These are phyloP conservation scores for Boletus hoseneyae DNA, from an alignment of 1,284 basidiomycete genomes.

Conservation along the genomic window DNA sequence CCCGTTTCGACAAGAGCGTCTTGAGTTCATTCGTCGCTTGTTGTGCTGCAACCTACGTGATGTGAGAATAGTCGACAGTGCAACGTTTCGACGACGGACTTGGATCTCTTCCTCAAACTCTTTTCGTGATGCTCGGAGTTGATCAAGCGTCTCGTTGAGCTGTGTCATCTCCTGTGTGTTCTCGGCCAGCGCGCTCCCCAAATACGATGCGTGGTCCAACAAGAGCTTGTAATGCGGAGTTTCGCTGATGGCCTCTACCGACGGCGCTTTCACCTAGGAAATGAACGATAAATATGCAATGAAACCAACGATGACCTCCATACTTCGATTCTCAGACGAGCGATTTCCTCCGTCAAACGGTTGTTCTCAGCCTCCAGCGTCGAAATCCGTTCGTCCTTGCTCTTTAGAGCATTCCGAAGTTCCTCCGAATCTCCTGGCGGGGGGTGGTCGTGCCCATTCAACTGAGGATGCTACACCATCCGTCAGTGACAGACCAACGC, in stretches of 20 bases:
- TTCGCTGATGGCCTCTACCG: slow-evolving; percentile 44
- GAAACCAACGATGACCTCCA: slow-evolving; percentile 7
- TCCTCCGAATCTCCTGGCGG: slow-evolving; percentile 34
- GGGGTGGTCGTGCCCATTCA: slow-evolving; percentile 28
- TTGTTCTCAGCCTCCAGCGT: slow-evolving; percentile 46
- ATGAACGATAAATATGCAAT: slow-evolving; percentile 6
- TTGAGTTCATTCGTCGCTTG: slow-evolving; percentile 56
- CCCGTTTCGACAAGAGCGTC: slow-evolving; percentile 57
- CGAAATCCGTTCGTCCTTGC: slow-evolving; percentile 21
- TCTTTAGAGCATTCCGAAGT: slow-evolving; percentile 42
- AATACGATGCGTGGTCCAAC: slow-evolving; percentile 41
- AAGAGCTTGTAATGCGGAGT: slow-evolving; percentile 50
- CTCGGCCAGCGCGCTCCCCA: slow-evolving; percentile 40
- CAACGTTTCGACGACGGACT: slow-evolving; percentile 31
- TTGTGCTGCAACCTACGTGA: slow-evolving; percentile 43
- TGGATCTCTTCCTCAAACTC: slow-evolving; percentile 49
- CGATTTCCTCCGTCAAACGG: slow-evolving; percentile 39
- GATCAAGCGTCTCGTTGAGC: slow-evolving; percentile 41
- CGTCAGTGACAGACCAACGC: slow-evolving; percentile 5
- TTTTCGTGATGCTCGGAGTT: slow-evolving; percentile 37
- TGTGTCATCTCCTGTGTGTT: slow-evolving; percentile 35
- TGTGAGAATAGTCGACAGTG: slow-evolving; percentile 17
- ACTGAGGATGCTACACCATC: slow-evolving; percentile 18
- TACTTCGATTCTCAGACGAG: slow-evolving; percentile 47
- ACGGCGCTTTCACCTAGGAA: slow-evolving; percentile 43